Percentiles rank a stretch among this genome's conserved stretches.
Evolutionary conservation across 106 monocot species (phyloP).

Genomic region (Acorus calamus): DNA sequence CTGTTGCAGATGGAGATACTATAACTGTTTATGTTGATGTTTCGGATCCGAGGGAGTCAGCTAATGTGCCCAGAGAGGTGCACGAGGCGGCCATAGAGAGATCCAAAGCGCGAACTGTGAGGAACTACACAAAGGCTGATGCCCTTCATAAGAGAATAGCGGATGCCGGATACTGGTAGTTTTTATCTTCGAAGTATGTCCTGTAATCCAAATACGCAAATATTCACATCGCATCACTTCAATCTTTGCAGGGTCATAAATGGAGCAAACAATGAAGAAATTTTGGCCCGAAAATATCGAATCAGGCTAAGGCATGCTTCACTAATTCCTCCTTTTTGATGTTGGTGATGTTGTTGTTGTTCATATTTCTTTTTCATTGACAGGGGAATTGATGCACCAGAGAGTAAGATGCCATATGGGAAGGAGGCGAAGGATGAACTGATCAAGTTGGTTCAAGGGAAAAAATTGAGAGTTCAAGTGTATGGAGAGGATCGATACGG

Average conservation of each 20-base stretch:
- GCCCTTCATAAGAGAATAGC: slow-evolving; percentile 52
- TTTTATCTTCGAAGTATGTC: background rate
- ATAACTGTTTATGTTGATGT: slow-evolving; percentile 71
- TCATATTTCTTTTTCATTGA: slow-evolving; percentile 1
- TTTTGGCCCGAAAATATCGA: slow-evolving; percentile 65
- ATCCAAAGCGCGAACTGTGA: slow-evolving; percentile 46
- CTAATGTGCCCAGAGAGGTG: slow-evolving; percentile 41
- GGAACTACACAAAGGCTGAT: slow-evolving; percentile 52
- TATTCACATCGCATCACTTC: background rate
- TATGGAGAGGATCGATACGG: slow-evolving; percentile 63
- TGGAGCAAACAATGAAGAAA: slow-evolving; percentile 34
- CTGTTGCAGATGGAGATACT: slow-evolving; percentile 84
- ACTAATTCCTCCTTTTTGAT: background rate
- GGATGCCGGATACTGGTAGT: slow-evolving; percentile 71
- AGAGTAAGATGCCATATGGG: slow-evolving; percentile 80
- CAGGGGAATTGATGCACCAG: slow-evolving; percentile 95
- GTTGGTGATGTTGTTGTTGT: background rate
- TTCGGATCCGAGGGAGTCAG: slow-evolving; percentile 40
- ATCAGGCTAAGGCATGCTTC: slow-evolving; percentile 66
- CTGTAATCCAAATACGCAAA: too few relatives aligned
- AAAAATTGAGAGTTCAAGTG: slow-evolving; percentile 38
- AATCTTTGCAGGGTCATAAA: slow-evolving; percentile 34
- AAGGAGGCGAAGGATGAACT: slow-evolving; percentile 78
- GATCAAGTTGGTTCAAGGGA: slow-evolving; percentile 61
- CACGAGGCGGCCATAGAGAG: slow-evolving; percentile 42